Evolutionary conservation across 257 asterid species (phyloP).

Genomic region (Przewalskia tangutica): DNA sequence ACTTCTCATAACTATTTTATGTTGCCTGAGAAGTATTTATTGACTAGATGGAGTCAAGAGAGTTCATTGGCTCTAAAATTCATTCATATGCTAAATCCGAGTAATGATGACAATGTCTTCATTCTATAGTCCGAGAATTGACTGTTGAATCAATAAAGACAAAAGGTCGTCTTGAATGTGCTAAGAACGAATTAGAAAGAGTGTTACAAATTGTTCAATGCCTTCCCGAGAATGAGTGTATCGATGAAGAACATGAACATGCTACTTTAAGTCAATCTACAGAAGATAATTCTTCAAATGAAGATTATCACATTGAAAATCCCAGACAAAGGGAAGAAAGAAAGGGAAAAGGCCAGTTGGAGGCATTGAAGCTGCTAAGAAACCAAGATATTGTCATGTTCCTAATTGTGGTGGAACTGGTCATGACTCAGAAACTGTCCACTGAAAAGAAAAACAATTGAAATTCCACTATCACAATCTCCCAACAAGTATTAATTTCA

Average conservation of each 20-base stretch:
- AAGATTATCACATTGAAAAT: background rate
- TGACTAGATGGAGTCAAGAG: background rate
- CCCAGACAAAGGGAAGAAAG: too few species aligned
- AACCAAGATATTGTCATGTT: too few species aligned
- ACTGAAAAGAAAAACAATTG: too few species aligned
- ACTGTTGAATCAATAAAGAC: background rate
- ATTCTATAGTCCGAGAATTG: background rate
- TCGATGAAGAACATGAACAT: background rate
- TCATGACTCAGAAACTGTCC: too few species aligned
- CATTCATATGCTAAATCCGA: background rate
- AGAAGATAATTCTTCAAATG: background rate
- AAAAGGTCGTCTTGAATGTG: background rate
- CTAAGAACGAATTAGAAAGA: background rate
- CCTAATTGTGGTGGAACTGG: too few species aligned
- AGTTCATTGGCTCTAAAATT: background rate
- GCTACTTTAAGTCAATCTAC: background rate
- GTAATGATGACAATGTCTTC: background rate
- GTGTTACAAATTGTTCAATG: background rate
- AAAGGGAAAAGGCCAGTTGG: too few species aligned
- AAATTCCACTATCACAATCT: too few species aligned
- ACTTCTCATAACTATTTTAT: too few species aligned
- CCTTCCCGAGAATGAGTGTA: background rate
- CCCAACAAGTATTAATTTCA: too few species aligned
- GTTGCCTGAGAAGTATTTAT: background rate
- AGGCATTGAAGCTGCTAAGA: too few species aligned